A percentile compares a stretch with the other conserved stretches of the same genome.
These are phyloP conservation scores for Tetrahymena elliotti DNA, from an alignment of 73 alveolate species.

Conservation along the genomic window DNA sequence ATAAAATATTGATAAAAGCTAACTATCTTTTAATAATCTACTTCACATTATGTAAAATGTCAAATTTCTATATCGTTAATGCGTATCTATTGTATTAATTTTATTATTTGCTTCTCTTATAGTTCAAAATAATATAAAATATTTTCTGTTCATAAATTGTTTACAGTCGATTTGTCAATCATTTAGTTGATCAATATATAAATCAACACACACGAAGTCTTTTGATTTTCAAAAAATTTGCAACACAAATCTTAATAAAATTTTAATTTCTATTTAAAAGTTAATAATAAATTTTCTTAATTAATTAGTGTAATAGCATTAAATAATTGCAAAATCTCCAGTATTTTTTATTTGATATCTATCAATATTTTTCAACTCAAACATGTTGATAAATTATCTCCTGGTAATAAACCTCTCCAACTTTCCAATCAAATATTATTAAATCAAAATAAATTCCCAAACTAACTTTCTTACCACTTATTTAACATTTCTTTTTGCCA, in stretches of 20 bases:
- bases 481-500: too few species aligned
- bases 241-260: not conserved
- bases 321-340: not conserved
- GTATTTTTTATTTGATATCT: not conserved
- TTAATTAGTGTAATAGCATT: not conserved
- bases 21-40: not conserved
- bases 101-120: not conserved
- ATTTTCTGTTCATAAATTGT: too few species aligned
- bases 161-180: too few species aligned
- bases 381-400: not conserved
- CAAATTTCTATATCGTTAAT: not conserved
- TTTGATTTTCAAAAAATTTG: too few species aligned
- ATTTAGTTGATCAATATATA: too few species aligned
- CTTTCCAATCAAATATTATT: not conserved
- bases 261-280: too few species aligned
- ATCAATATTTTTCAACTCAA: too few species aligned
- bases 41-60: not conserved
- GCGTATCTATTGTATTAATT: not conserved
- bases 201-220: too few species aligned
- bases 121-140: not conserved
- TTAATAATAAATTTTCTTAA: not conserved
- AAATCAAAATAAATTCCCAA: too few species aligned
- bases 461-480: not conserved
- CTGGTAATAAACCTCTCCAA: not conserved
- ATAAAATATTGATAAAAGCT: not conserved